Base-by-base conservation (phyloP, 129 eudicot species). In the Logfia minima region DNA sequence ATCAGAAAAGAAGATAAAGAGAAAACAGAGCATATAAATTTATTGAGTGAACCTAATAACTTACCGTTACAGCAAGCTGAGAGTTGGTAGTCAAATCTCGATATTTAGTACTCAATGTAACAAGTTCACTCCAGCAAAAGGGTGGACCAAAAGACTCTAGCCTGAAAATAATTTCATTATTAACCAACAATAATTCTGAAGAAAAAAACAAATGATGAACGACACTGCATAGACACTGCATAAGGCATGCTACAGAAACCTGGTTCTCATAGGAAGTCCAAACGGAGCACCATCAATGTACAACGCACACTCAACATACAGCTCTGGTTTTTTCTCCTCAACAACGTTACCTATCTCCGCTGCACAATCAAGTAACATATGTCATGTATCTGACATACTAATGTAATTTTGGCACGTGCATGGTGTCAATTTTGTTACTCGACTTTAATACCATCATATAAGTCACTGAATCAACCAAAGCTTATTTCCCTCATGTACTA, bases 251-350 rank as follows among this genome's bases (percentile, higher is more conserved):
- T 29, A 39, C 8, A 74, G 66, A 52, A 67, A 83, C 99, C 97
- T 95, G 31, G 99, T 89, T 89, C 96, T 88, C 91, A 88, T 89
- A 45, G 99, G 97, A 83, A 95, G 99, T 75, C 97, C 99, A 89
- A 95, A 92, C 0, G 94, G 96, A 82, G 99, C 99, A 51, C 97
- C 99, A 81, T 95, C 99, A 34, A 95, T 84, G 82, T 87, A 89
- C 86, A 95, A 86, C 43, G 92, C 90, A 80, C 99, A 86, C 86
- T 94, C 97, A 69, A 89, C 99, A 84, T 79, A 95, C 43, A 95
- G 79, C 84, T 95, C 97, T 8, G 96, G 86, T 70, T 82, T 89
- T 81, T 88, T 86, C 68, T 92, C 96, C 84, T 95, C 96, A 21
- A 79, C 56, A 6, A 78, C 79, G 11, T 37, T 67, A 58, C 90